phyloP scores from a whole-genome alignment of 306 rosid species.

The Canavalia ensiformis region DNA sequence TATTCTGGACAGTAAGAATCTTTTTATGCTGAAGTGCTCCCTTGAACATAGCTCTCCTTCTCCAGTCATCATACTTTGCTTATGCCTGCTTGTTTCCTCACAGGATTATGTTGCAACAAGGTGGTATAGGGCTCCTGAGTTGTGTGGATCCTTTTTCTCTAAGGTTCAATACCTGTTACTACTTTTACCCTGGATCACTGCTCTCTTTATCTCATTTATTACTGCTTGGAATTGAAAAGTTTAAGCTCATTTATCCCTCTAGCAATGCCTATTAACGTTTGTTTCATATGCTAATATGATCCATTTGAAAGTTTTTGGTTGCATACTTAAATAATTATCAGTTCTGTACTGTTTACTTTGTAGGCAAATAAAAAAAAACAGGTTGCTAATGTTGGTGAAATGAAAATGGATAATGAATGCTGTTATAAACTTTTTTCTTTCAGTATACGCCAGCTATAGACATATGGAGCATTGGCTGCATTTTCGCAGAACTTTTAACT shows the following conservation, averaged over 20 bases:
- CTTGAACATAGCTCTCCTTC: constrained; percentile 3
- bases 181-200: constrained; percentile 45
- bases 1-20: constrained; percentile 87
- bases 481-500: constrained; percentile 87
- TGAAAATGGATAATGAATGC: constrained; percentile 8
- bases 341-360: not conserved
- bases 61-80: constrained; percentile 19
- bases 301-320: constrained; percentile 11
- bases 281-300: not conserved
- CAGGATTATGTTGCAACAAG: constrained; percentile 94
- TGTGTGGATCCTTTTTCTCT: constrained; percentile 83
- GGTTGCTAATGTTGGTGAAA: constrained; percentile 2
- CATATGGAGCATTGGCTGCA: constrained; percentile 96
- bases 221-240: constrained; percentile 12
- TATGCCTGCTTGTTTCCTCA: constrained; percentile 36
- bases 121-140: constrained; percentile 60
- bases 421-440: not conserved
- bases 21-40: constrained; percentile 9
- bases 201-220: constrained; percentile 17
- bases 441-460: constrained; percentile 97
- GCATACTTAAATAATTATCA: not conserved
- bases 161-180: constrained; percentile 61
- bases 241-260: not conserved
- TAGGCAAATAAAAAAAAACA: not conserved
- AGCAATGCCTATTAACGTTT: not conserved